A percentile compares a stretch with the other conserved stretches of the same genome.
phyloP scores from a whole-genome alignment of 148 eudicot genomes.

The Oxyria digyna region DNA sequence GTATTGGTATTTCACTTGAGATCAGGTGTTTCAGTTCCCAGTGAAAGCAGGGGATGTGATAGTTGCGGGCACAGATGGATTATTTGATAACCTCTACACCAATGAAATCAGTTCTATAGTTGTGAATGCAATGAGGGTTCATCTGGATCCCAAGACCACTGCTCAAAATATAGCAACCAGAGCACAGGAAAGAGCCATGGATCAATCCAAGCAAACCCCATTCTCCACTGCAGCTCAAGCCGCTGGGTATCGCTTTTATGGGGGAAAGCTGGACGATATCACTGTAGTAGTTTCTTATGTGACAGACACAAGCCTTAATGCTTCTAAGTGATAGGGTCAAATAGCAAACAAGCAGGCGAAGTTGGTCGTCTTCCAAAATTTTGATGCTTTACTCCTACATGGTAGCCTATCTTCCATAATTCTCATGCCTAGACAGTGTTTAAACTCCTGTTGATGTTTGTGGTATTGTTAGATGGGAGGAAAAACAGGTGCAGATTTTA shows the following conservation, averaged over 20 bases:
- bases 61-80: slow-evolving; percentile 80
- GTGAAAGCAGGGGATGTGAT: slow-evolving; percentile 70
- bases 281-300: slow-evolving; percentile 11
- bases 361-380: not conserved
- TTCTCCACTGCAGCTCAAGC: slow-evolving; percentile 69
- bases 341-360: not conserved
- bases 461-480: not conserved
- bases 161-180: slow-evolving; percentile 55
- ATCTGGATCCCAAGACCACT: slow-evolving; percentile 37
- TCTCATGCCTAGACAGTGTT: not conserved
- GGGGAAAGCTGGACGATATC: slow-evolving; percentile 42
- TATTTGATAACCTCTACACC: slow-evolving; percentile 66
- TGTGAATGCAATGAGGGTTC: slow-evolving; percentile 32
- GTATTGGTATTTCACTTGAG: not conserved
- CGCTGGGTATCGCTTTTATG: slow-evolving; percentile 59
- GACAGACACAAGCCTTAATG: not conserved
- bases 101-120: slow-evolving; percentile 57
- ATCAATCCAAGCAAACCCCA: slow-evolving; percentile 45
- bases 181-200: slow-evolving; percentile 56
- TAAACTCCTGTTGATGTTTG: not conserved
- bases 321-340: not conserved
- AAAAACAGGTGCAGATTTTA: too few species aligned
- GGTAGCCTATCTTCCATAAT: not conserved
- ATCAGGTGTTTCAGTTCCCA: slow-evolving; percentile 57
- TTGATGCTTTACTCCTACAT: not conserved